Conservation (phyloP, 2,329 filamentous ascomycete species). For the Paradendryphiella salina region DNA sequence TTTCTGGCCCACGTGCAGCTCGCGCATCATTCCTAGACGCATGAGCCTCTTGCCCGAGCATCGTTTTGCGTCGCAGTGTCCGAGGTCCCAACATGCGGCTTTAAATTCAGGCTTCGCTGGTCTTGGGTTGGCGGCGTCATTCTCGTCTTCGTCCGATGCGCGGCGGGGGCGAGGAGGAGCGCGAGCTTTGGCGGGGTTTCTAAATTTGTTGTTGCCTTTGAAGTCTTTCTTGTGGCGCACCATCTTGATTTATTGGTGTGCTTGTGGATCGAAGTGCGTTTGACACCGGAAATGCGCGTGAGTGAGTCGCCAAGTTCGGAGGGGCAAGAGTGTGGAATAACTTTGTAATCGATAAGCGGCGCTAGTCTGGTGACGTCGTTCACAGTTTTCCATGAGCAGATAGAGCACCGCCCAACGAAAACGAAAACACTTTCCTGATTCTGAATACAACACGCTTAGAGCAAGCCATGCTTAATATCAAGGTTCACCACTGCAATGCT, state of each 20-base stretch:
- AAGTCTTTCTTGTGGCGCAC: constrained; percentile 95
- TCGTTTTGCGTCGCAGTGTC: constrained; percentile 94
- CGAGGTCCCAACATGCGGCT: constrained; percentile 96
- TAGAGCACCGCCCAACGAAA: not conserved
- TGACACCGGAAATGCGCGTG: constrained; percentile 2
- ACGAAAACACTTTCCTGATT: not conserved
- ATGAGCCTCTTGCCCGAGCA: constrained; percentile 96
- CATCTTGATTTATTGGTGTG: constrained; percentile 57
- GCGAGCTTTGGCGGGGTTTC: constrained; percentile 59
- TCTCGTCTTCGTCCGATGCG: constrained; percentile 28
- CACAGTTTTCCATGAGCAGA: not conserved
- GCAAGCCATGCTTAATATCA: not conserved
- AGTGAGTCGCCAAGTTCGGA: constrained; percentile 14
- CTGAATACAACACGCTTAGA: not conserved
- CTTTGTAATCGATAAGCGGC: constrained; percentile 30
- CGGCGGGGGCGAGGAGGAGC: constrained; percentile 53
- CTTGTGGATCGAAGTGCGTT: not conserved
- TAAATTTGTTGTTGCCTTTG: constrained; percentile 72
- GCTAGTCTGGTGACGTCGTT: constrained; percentile 19
- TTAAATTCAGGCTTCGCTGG: constrained; percentile 68
- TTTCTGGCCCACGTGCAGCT: constrained; percentile 87
- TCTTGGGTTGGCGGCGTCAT: constrained; percentile 32
- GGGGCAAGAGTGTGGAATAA: constrained; percentile 24
- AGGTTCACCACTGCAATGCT: not conserved
- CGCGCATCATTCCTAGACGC: constrained; percentile 88